Evolutionary conservation across 352 stramenopile genomes (phyloP).

Genomic region (Achlya hypogyna): DNA sequence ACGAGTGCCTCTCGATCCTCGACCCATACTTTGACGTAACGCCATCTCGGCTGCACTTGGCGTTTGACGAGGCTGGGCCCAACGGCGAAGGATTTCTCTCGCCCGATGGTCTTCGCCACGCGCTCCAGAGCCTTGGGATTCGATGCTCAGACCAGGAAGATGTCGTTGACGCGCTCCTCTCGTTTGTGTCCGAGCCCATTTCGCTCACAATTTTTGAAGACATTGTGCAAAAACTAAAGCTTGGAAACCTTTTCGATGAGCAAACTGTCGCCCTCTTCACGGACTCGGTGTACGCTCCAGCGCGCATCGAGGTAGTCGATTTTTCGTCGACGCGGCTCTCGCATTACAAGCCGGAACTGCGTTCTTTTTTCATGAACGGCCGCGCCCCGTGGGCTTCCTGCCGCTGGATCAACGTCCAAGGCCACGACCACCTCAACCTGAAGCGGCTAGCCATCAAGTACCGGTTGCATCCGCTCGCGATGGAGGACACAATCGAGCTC

Average conservation of each 20-base stretch:
- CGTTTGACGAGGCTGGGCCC: conserved; percentile 55
- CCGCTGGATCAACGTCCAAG: conserved; percentile 82
- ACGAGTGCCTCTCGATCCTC: conserved; percentile 75
- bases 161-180: conserved; percentile 61
- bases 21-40: conserved; percentile 83
- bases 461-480: conserved; percentile 67
- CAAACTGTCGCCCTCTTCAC: conserved; percentile 47
- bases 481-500: conserved; percentile 83
- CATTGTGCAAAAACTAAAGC: conserved; percentile 76
- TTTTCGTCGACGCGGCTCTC: conserved; percentile 66
- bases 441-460: conserved; percentile 85
- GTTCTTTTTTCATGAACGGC: conserved; percentile 65
- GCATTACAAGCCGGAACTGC: conserved; percentile 51
- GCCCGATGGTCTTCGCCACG: conserved; percentile 48
- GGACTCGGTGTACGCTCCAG: conserved; percentile 37
- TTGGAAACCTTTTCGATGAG: conserved; percentile 82
- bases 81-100: conserved; percentile 35
- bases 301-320: conserved; percentile 60
- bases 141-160: conserved; percentile 46
- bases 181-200: conserved; percentile 26
- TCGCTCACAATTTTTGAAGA: conserved; percentile 69
- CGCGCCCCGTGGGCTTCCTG: conserved; percentile 71
- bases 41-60: conserved; percentile 48
- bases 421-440: conserved; percentile 68
- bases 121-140: conserved; percentile 59